Base-by-base conservation (phyloP, 352 stramenopile species). In the Peronospora farinosa region DNA sequence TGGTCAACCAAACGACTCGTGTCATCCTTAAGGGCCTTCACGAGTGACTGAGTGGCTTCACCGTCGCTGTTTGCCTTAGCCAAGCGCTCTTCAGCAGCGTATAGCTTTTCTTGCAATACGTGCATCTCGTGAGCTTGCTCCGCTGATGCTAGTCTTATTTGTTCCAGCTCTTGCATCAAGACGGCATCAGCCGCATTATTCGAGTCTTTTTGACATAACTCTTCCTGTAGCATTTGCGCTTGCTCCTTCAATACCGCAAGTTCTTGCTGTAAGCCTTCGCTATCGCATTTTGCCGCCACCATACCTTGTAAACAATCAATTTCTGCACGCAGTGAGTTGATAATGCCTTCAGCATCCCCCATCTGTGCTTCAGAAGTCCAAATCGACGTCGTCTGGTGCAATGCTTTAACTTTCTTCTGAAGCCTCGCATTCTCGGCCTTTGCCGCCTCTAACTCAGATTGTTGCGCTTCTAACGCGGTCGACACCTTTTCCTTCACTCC, bases 131-230 rank as follows among this genome's bases (percentile, higher is more conserved):
- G 76, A 2, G 62, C 59, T 9, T 63, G 45, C 35, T 86, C 76
- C 0, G 72, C 74, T 19, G 51, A 71, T 39, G 70, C 62, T 13
- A 86, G 39, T 37, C 86, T 88, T 19, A 84, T 71, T 19, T 60
- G 65, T 25, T 90, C 74, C 5, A 90, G 57, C 38, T 90, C 70
- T 40, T 76, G 61, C 47, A 84, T 60, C 12, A 86, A 56, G 0
- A 63, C 33, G 7, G 52, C 48, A 17, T 82, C 40, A 37, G 42
- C 47, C n/a, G 40, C 19, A 16, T 48, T 49, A 13, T 50, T 40
- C 19, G 12, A 30, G n/a, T 58, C 37, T 13, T 56, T 61, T 13
- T 41, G 33, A 27, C 30, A 44, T 7, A 42, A 16, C 31, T 56
- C 48, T 19, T 65, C 39, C 15, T 51, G 45, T 30, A 30, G 15